These are phyloP conservation scores for Cyberlindnera japonica DNA, from an alignment of 805 yeast genomes.

Conservation along the genomic window DNA sequence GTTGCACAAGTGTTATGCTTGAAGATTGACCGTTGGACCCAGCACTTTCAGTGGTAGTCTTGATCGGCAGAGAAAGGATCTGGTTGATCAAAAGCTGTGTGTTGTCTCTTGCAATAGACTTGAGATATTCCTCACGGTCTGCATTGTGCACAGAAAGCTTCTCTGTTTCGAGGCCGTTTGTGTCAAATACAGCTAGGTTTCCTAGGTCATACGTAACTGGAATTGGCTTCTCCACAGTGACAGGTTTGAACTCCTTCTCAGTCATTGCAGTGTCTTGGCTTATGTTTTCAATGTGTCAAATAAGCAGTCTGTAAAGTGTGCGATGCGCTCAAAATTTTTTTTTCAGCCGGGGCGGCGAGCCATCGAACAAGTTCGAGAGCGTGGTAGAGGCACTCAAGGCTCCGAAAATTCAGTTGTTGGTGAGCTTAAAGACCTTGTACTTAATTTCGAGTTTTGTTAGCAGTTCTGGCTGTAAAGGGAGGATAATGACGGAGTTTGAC, in stretches of 20 bases:
- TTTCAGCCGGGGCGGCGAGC: background rate
- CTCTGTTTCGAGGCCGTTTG: constrained; percentile 73
- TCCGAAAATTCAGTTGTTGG: constrained; percentile 1
- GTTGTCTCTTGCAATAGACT: constrained; percentile 78
- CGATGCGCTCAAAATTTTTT: constrained; percentile 14
- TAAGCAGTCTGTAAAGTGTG: background rate
- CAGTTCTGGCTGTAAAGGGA: too few relatives aligned
- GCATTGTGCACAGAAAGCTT: constrained; percentile 50
- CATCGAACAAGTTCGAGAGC: too few relatives aligned
- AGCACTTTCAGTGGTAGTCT: constrained; percentile 74
- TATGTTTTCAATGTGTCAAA: background rate
- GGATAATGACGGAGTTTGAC: constrained; percentile 15
- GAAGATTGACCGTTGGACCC: constrained; percentile 58
- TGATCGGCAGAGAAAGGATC: constrained; percentile 82
- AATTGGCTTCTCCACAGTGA: constrained; percentile 85
- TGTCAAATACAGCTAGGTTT: constrained; percentile 83
- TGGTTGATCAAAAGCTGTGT: constrained; percentile 90
- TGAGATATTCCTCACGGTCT: constrained; percentile 60
- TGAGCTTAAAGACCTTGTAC: too few relatives aligned
- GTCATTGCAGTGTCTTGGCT: constrained; percentile 4
- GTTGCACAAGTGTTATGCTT: constrained; percentile 73
- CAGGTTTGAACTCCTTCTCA: constrained; percentile 46
- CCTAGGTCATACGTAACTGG: constrained; percentile 91
- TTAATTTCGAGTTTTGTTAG: too few relatives aligned
- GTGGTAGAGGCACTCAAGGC: background rate